Percentiles rank a stretch among this genome's conserved stretches.
Conservation (phyloP, 2,329 filamentous ascomycete species). For the Aschersonia sp. region DNA sequence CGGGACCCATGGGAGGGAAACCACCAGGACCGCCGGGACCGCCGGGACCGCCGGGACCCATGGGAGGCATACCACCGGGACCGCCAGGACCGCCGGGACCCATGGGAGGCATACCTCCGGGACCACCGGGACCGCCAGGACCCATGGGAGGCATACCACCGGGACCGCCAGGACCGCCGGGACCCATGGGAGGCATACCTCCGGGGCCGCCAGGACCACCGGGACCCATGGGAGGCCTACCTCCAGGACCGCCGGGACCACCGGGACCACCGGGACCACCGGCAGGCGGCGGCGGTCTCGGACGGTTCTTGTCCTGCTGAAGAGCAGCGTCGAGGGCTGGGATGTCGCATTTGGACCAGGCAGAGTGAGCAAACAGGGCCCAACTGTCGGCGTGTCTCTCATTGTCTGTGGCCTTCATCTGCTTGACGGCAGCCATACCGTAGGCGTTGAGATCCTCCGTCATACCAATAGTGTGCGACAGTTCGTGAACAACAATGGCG, state of each 20-base stretch:
- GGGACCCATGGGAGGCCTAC: neutral
- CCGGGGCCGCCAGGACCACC: neutral
- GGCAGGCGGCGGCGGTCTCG: too few relatives aligned
- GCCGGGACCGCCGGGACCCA: neutral
- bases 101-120: neutral
- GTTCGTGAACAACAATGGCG: neutral
- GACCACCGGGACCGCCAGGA: neutral
- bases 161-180: too few relatives aligned
- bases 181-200: neutral
- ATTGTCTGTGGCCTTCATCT: too few relatives aligned
- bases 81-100: neutral
- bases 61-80: neutral
- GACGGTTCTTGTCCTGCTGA: too few relatives aligned
- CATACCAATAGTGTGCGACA: neutral
- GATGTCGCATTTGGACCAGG: too few relatives aligned
- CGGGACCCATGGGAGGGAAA: too few relatives aligned
- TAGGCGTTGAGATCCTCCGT: neutral
- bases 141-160: neutral
- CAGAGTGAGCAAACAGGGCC: too few relatives aligned
- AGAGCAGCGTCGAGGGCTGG: too few relatives aligned
- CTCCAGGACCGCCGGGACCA: too few relatives aligned
- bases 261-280: too few relatives aligned
- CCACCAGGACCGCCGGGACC: neutral
- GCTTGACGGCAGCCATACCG: too few relatives aligned
- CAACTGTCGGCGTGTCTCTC: too few relatives aligned